phyloP scores from a whole-genome alignment of 2,329 filamentous ascomycete species.

The Aureobasidium mangrovei region DNA sequence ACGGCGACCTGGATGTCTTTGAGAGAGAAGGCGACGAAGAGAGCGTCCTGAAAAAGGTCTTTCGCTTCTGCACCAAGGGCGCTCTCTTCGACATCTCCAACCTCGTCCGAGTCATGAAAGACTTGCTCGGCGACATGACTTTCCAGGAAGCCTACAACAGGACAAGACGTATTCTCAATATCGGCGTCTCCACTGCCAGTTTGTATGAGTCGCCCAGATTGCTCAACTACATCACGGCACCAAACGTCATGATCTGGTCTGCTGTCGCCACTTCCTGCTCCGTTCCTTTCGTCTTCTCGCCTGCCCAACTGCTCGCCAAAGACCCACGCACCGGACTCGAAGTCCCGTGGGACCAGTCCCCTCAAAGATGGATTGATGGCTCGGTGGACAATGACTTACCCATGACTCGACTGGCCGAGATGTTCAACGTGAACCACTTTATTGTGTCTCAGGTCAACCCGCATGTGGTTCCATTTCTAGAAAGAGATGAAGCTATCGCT shows the following conservation, averaged over 20 bases:
- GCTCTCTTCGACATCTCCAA: slow-evolving; percentile 79
- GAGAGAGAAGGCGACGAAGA: slow-evolving; percentile 53
- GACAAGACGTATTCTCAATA: slow-evolving; percentile 86
- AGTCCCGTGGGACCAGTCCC: slow-evolving; percentile 75
- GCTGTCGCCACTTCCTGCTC: slow-evolving; percentile 94
- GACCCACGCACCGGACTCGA: slow-evolving; percentile 71
- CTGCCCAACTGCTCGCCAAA: slow-evolving; percentile 72
- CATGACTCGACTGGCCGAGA: slow-evolving; percentile 79
- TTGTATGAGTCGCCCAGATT: slow-evolving; percentile 79
- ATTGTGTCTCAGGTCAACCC: slow-evolving; percentile 97
- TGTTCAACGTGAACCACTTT: slow-evolving; percentile 98
- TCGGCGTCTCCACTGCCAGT: slow-evolving; percentile 81
- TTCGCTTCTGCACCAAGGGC: slow-evolving; percentile 68
- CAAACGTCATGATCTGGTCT: slow-evolving; percentile 93
- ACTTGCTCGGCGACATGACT: slow-evolving; percentile 76
- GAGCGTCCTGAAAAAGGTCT: slow-evolving; percentile 58
- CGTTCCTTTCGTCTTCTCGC: slow-evolving; percentile 75
- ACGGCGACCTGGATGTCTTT: slow-evolving; percentile 75
- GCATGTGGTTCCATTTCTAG: slow-evolving; percentile 79
- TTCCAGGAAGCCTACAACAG: slow-evolving; percentile 95
- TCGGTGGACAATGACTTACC: slow-evolving; percentile 92
- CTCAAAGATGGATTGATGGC: slow-evolving; percentile 84
- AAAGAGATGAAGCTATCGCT: slow-evolving; percentile 53
- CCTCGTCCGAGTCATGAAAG: slow-evolving; percentile 70
- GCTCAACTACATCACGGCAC: slow-evolving; percentile 86